A percentile compares a stretch with the other conserved stretches of the same genome.
phyloP scores from a whole-genome alignment of 73 alveolate species.

The Paraurostyla sp. region DNA sequence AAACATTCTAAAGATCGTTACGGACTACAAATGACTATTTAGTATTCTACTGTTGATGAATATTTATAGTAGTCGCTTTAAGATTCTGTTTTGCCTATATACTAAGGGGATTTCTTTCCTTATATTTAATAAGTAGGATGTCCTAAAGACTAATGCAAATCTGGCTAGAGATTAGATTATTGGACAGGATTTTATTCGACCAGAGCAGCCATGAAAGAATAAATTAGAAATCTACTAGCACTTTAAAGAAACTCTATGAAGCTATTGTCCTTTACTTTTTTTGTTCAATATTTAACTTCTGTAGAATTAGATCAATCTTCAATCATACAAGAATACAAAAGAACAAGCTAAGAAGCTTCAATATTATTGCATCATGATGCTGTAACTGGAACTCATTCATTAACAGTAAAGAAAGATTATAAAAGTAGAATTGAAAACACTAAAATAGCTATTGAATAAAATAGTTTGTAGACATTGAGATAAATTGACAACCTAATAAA shows the following conservation, averaged over 20 bases:
- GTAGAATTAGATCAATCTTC: background rate
- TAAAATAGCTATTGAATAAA: background rate
- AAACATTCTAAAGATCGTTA: background rate
- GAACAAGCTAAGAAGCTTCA: conserved; percentile 36
- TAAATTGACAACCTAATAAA: background rate
- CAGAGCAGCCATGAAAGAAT: conserved; percentile 62
- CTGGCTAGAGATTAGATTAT: conserved; percentile 43
- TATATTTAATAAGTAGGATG: conserved; percentile 40
- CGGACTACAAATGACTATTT: conserved; percentile 41
- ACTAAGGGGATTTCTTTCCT: conserved; percentile 76
- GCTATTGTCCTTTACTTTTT: background rate
- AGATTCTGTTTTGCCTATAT: conserved; percentile 23
- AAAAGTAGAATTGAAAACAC: conserved; percentile 14
- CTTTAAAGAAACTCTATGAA: conserved; percentile 46
- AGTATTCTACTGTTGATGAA: conserved; percentile 63
- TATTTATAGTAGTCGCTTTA: conserved; percentile 39
- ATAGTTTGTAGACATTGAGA: background rate
- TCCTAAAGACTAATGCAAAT: background rate
- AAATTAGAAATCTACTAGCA: conserved; percentile 38
- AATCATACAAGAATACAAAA: background rate
- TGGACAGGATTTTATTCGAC: conserved; percentile 74
- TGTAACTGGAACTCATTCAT: conserved; percentile 80
- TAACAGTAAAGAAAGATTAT: conserved; percentile 64
- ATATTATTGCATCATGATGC: conserved; percentile 82
- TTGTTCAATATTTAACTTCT: conserved; percentile 7